Conservation (phyloP, 2,329 filamentous ascomycete species). For the Hymenotorrendiella dingleyae region DNA sequence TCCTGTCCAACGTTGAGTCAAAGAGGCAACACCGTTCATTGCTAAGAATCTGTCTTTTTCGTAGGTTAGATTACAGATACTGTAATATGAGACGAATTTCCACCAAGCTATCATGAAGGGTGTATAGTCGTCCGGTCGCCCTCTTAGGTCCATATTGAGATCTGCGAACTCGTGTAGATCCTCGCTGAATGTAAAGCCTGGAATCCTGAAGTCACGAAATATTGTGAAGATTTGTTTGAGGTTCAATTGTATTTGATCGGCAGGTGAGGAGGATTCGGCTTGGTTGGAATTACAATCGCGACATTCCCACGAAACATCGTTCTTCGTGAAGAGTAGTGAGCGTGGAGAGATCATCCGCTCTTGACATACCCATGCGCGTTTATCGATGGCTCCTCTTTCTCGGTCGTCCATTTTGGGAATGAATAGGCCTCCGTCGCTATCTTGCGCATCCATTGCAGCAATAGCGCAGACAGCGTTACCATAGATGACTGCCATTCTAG, state of each 20-base stretch:
- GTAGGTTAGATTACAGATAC: neutral
- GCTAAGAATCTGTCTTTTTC: neutral
- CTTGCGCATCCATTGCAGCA: slow-evolving; percentile 1
- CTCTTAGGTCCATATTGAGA: neutral
- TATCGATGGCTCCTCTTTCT: neutral
- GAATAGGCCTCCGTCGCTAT: neutral
- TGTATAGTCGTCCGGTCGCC: neutral
- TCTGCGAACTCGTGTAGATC: neutral
- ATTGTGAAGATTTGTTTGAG: neutral
- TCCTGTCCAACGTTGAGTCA: neutral
- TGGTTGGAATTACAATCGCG: neutral
- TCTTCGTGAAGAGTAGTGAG: neutral
- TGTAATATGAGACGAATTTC: neutral
- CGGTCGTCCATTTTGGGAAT: neutral
- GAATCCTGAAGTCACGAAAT: neutral
- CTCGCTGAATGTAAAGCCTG: neutral
- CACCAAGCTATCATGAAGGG: neutral
- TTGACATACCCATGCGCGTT: neutral
- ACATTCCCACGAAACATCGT: neutral
- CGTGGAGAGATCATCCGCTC: neutral
- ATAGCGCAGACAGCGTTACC: slow-evolving; percentile 20
- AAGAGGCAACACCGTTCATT: neutral
- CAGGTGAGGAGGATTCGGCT: neutral
- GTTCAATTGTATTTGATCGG: neutral
- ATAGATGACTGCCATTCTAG: slow-evolving; percentile 22